Conservation (phyloP, 768 basidiomycete species). For the Trametes meyenii region DNA sequence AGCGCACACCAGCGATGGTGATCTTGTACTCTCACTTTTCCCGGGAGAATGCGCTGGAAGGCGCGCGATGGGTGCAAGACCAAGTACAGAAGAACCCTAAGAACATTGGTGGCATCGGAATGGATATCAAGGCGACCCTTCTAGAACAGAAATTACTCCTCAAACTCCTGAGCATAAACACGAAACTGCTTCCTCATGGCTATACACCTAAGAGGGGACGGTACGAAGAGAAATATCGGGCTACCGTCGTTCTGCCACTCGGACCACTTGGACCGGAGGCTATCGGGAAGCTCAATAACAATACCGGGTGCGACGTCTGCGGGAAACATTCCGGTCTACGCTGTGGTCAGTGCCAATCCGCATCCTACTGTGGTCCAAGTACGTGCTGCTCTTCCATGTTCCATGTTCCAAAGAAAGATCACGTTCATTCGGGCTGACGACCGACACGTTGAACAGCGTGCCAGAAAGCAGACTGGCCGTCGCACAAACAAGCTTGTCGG, state of each 20-base stretch:
- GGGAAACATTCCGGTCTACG: constrained; percentile 38
- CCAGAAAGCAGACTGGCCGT: constrained; percentile 44
- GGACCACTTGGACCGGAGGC: constrained; percentile 40
- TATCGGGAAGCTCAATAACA: constrained; percentile 40
- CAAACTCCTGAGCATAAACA: constrained; percentile 37
- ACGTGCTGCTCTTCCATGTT: background rate
- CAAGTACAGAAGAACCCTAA: background rate
- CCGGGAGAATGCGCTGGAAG: background rate
- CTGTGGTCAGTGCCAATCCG: constrained; percentile 41
- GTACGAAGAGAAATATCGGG: constrained; percentile 31
- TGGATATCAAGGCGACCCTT: constrained; percentile 20
- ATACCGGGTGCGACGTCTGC: constrained; percentile 43
- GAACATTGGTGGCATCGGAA: background rate
- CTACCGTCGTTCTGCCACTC: constrained; percentile 43
- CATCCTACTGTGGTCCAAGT: constrained; percentile 43
- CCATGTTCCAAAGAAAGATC: background rate
- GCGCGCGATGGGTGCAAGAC: constrained; percentile 3
- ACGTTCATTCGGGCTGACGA: background rate
- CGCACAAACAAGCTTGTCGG: constrained; percentile 41
- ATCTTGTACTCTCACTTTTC: constrained; percentile 19
- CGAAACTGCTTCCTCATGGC: constrained; percentile 33
- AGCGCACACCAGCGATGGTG: constrained; percentile 20
- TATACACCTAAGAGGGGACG: constrained; percentile 30
- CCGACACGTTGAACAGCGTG: constrained; percentile 33
- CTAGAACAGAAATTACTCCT: constrained; percentile 40